A percentile compares a stretch with the other conserved stretches of the same genome.
Evolutionary conservation across 306 rosid genomes (phyloP).

Genomic region (Hylodesmum podocarpum): DNA sequence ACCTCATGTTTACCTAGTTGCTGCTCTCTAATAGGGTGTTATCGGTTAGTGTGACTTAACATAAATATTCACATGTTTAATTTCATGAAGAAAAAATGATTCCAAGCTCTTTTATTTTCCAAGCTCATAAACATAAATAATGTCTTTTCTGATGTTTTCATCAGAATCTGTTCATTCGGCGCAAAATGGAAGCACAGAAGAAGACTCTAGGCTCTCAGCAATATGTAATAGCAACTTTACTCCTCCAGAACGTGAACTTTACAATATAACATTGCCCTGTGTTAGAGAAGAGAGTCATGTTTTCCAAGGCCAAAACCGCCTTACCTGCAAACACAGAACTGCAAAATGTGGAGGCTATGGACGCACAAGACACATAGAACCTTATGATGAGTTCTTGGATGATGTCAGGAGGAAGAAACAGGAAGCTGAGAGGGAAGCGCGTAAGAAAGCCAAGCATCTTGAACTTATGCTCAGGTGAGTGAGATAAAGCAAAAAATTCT

Average conservation of each 20-base stretch:
- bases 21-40: background rate
- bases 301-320: conserved; percentile 33
- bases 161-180: background rate
- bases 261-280: conserved; percentile 30
- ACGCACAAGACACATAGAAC: conserved; percentile 30
- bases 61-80: too few relatives aligned
- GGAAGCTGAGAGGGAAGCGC: conserved; percentile 48
- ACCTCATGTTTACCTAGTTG: background rate
- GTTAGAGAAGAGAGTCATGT: conserved; percentile 45
- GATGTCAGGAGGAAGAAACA: conserved; percentile 47
- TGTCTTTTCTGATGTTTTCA: background rate
- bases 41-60: too few relatives aligned
- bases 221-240: background rate
- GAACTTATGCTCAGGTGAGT: conserved; percentile 53
- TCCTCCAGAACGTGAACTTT: conserved; percentile 27
- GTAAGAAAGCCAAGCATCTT: conserved; percentile 49
- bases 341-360: background rate
- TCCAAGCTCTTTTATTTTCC: too few relatives aligned
- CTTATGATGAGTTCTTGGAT: conserved; percentile 49
- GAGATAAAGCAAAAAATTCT: background rate
- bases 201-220: conserved; percentile 28
- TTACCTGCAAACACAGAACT: background rate
- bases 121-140: too few relatives aligned
- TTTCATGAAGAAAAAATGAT: too few relatives aligned
- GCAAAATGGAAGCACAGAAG: conserved; percentile 9